Evolutionary conservation across 2,329 filamentous ascomycete species (phyloP), one percentile per base, ranked within the genome.

Genomic region (Trichoderma sp.): DNA sequence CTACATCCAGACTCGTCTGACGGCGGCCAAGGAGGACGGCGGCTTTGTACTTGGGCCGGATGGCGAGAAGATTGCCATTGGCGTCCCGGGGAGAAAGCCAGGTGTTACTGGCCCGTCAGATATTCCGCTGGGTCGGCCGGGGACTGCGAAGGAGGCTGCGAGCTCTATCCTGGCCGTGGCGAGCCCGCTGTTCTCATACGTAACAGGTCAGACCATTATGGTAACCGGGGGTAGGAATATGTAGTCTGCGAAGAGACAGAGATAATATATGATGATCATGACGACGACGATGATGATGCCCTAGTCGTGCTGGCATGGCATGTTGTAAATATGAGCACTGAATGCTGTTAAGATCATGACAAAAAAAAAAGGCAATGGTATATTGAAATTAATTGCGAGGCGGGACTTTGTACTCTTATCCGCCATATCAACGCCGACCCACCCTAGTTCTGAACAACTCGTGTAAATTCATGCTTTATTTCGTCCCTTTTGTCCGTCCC

Each of bases 131-230:
- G 82, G 92, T 53, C 85, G 93, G 74, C 87, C 92, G 0, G 93
- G 92, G 1, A 90, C 87, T 25, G 88, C 93, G 0, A 90, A 89
- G 3, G 93, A 97, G 82, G 93, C 93, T 12, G 93, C 93, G 29
- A 87, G 87, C 69, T 87, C 88, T 42, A 87, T 97, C 61, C 76
- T 97, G 76, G 92, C 90, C 7, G 89, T 95, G 32, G 91, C 89
- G 2, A 94, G 92, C 75, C 93, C 93, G 32, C 78, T 94, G 75
- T 93, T 95, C 74, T 89, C 89, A 48, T 97, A 97, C 81, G 92
- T 97, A 4, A 90, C 86, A 70, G 93, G 93, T 0, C 92, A 97
- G 85, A 94, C 92, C 0, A 91, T 97, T 72, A 92, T 89, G 81
- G 92, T 95, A 63, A 95, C 92, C 5, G 93, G 92, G 15, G 92